Conservation (phyloP, 2,329 filamentous ascomycete species). For the Raffaelea ambrosiae region DNA sequence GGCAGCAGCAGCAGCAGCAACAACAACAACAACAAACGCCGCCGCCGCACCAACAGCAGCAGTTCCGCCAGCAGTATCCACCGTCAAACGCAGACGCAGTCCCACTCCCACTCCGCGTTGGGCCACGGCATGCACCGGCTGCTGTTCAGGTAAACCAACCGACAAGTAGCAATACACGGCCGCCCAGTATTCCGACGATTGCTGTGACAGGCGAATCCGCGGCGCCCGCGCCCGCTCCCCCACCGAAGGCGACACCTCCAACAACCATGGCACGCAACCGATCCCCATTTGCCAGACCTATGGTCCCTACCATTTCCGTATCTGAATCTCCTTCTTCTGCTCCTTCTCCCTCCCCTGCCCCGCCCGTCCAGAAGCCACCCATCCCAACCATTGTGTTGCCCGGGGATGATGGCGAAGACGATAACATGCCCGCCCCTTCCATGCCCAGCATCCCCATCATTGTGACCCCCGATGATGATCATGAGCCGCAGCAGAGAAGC, state of each 20-base stretch:
- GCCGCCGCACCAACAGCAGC: not conserved
- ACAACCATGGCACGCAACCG: not conserved
- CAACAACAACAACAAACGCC: constrained; percentile 5
- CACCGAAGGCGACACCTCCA: not conserved
- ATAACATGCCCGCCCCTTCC: constrained; percentile 24
- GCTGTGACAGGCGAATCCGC: constrained; percentile 29
- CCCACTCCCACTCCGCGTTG: too few species aligned
- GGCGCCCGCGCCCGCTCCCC: not conserved
- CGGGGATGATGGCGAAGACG: constrained; percentile 15
- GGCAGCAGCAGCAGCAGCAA: constrained; percentile 5
- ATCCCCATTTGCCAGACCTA: constrained; percentile 13
- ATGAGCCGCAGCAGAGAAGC: not conserved
- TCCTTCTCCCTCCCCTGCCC: too few species aligned
- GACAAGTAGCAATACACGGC: not conserved
- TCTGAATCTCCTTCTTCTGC: constrained; percentile 21
- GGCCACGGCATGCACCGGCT: constrained; percentile 23
- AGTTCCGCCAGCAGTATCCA: constrained; percentile 23
- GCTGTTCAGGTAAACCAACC: constrained; percentile 33
- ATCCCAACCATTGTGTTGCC: constrained; percentile 34
- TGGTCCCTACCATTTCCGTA: constrained; percentile 24
- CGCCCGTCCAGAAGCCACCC: constrained; percentile 13
- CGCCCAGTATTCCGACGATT: constrained; percentile 41
- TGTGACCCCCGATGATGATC: constrained; percentile 34
- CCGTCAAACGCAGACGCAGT: not conserved
- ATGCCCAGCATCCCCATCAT: constrained; percentile 28